Evolutionary conservation across 495 filamentous ascomycete species (phyloP).

Genomic region (Aspergillus asperescens): DNA sequence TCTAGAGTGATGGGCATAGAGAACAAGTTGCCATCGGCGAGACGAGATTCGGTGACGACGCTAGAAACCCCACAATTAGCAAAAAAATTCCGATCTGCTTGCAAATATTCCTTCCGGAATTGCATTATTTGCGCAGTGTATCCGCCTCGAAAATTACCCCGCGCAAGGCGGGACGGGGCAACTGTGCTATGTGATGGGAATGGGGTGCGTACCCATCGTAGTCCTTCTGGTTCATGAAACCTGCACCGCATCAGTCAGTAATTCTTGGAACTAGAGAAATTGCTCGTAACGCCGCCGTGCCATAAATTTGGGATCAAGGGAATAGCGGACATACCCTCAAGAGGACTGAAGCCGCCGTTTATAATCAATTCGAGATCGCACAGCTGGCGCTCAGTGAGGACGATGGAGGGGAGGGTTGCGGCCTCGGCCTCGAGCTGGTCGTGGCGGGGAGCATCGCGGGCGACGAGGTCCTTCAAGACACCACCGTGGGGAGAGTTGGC

Average conservation of each 20-base stretch:
- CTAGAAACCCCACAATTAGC: conserved; percentile 38
- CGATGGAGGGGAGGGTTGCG: conserved; percentile 77
- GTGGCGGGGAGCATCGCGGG: conserved; percentile 77
- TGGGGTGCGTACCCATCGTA: conserved; percentile 72
- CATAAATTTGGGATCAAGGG: background rate
- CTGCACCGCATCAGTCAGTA: conserved; percentile 36
- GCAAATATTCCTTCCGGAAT: background rate
- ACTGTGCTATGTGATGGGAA: background rate
- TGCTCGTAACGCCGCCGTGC: conserved; percentile 3
- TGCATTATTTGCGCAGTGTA: background rate
- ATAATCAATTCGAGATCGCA: conserved; percentile 96
- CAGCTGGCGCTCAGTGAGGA: conserved; percentile 85
- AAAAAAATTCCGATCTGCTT: background rate
- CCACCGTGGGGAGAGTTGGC: conserved; percentile 91
- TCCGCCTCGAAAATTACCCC: background rate
- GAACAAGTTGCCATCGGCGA: conserved; percentile 87
- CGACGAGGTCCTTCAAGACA: conserved; percentile 92
- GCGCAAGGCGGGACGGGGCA: background rate
- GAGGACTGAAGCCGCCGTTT: conserved; percentile 92
- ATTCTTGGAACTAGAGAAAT: background rate
- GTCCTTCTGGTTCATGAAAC: conserved; percentile 95
- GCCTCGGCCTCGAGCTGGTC: conserved; percentile 74
- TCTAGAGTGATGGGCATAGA: conserved; percentile 96
- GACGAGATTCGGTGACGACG: conserved; percentile 79
- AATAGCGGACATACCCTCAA: conserved; percentile 68